A percentile compares a stretch with the other conserved stretches of the same genome.
Evolutionary conservation across 768 basidiomycete species (phyloP).

Genomic region (Podaxis sp.): DNA sequence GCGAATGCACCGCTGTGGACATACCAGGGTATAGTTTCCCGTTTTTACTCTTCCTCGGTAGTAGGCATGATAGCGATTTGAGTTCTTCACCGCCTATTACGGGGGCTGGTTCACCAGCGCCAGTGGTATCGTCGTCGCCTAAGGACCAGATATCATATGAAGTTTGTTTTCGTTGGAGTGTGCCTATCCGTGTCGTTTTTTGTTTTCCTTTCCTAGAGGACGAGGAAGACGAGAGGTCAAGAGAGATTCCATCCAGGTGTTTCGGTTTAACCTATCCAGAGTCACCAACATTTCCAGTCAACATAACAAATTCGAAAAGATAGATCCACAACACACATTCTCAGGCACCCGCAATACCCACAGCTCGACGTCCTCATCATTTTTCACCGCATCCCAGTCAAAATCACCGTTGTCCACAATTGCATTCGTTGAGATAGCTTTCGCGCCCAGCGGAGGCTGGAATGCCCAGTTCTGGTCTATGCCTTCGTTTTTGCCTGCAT

Average conservation of each 20-base stretch:
- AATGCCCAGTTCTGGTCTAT: slow-evolving; percentile 55
- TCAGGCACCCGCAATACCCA: slow-evolving; percentile 72
- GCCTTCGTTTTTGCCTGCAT: slow-evolving; percentile 46
- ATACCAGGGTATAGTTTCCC: slow-evolving; percentile 58
- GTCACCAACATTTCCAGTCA: neutral
- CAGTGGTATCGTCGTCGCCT: slow-evolving; percentile 32
- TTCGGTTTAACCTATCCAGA: slow-evolving; percentile 56
- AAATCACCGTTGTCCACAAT: slow-evolving; percentile 46
- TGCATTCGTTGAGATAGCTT: slow-evolving; percentile 40
- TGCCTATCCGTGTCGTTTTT: slow-evolving; percentile 39
- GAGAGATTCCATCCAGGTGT: slow-evolving; percentile 47
- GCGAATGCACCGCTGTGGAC: neutral
- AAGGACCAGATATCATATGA: slow-evolving; percentile 67
- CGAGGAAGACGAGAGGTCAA: slow-evolving; percentile 36
- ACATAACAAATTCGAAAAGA: neutral
- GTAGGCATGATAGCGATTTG: slow-evolving; percentile 51
- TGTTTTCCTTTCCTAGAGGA: slow-evolving; percentile 15
- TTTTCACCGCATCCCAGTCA: slow-evolving; percentile 63
- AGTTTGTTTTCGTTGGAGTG: slow-evolving; percentile 46
- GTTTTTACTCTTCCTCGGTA: slow-evolving; percentile 58
- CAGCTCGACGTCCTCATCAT: slow-evolving; percentile 56
- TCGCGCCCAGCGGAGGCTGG: slow-evolving; percentile 49
- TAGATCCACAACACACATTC: slow-evolving; percentile 39
- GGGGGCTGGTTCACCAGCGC: neutral
- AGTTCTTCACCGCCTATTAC: slow-evolving; percentile 60